Percentiles rank a stretch among this genome's conserved stretches.
Conservation (phyloP, 164 flowering plant species). For the Stephania yunnanensis region DNA sequence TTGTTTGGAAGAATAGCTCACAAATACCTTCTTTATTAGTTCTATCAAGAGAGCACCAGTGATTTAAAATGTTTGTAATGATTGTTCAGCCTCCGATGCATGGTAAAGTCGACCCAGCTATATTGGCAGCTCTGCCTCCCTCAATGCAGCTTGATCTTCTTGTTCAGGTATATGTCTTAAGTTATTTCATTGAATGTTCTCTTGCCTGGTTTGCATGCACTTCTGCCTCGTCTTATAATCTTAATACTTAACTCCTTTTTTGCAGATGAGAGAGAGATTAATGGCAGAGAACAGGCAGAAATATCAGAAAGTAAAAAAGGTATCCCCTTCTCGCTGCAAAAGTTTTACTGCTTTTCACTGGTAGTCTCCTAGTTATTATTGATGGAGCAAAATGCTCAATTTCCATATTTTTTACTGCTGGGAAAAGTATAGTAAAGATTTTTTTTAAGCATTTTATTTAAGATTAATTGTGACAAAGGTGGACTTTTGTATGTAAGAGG, state of each 20-base stretch:
- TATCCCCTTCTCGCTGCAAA: constrained; percentile 14
- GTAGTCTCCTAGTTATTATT: neutral
- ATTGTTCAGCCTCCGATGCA: constrained; percentile 59
- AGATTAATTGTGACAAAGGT: neutral
- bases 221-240: neutral
- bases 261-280: constrained; percentile 84
- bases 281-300: constrained; percentile 98
- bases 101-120: constrained; percentile 73
- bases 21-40: neutral
- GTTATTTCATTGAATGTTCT: neutral
- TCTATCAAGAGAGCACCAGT: neutral
- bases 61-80: neutral
- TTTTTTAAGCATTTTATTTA: neutral
- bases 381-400: neutral
- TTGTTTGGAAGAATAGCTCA: neutral
- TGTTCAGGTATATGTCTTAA: constrained; percentile 53
- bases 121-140: constrained; percentile 91
- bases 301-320: constrained; percentile 96
- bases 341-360: neutral
- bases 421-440: neutral
- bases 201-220: neutral
- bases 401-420: neutral
- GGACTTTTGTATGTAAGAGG: too few species aligned
- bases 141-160: constrained; percentile 97
- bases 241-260: neutral